Percentiles rank a stretch among this genome's conserved stretches.
phyloP scores from a whole-genome alignment of 2,329 filamentous ascomycete genomes.

The Botrytis hyacinthi region DNA sequence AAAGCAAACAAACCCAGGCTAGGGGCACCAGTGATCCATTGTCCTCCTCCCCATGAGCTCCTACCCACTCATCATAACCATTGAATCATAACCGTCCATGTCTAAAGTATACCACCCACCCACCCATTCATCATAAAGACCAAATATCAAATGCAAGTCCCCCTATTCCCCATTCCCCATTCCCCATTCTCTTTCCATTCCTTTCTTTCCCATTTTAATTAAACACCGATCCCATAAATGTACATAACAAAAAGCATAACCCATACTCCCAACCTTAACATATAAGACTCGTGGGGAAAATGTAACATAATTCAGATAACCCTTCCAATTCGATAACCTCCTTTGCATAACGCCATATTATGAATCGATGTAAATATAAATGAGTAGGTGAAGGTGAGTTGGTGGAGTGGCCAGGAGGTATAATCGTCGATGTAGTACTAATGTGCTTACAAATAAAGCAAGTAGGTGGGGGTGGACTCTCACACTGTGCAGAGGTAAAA shows the following conservation, averaged over 20 bases:
- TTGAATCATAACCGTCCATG: neutral
- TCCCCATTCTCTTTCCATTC: neutral
- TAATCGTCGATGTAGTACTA: neutral
- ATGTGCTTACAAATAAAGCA: neutral
- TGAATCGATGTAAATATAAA: neutral
- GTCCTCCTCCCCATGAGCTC: neutral
- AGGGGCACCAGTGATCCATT: neutral
- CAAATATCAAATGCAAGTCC: neutral
- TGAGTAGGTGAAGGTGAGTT: neutral
- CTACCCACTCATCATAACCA: constrained; percentile 3
- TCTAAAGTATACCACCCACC: neutral
- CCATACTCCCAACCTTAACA: neutral
- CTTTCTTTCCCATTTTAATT: neutral
- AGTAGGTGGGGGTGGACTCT: neutral
- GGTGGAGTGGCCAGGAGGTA: neutral
- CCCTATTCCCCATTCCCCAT: too few relatives aligned
- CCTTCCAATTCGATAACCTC: neutral
- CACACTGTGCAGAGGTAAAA: neutral
- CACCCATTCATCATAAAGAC: constrained; percentile 4
- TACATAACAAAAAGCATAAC: neutral
- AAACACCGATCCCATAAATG: neutral
- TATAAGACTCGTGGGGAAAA: constrained; percentile 7
- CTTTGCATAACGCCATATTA: neutral
- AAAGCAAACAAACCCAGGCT: neutral
- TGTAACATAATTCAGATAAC: neutral